Percentiles rank a stretch among this genome's conserved stretches.
Conservation (phyloP, 1,284 basidiomycete genomes). For the Sanghuangporus weigelae region DNA sequence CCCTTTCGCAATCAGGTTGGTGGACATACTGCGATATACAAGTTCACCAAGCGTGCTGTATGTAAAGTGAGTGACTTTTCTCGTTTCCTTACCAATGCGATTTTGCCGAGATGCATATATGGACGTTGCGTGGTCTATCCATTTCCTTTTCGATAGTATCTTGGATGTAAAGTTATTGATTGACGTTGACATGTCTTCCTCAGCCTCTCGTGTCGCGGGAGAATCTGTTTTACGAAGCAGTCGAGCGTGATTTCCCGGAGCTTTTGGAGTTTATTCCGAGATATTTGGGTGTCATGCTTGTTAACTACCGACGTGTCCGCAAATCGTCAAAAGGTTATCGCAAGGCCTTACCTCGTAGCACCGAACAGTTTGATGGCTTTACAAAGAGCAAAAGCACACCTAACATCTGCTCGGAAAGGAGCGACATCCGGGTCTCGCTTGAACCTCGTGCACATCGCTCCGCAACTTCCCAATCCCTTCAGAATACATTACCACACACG, state of each 20-base stretch:
- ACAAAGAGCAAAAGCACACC: slow-evolving; percentile 19
- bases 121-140: neutral
- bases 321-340: slow-evolving; percentile 31
- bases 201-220: slow-evolving; percentile 95
- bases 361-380: slow-evolving; percentile 18
- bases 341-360: slow-evolving; percentile 2
- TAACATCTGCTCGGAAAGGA: slow-evolving; percentile 2
- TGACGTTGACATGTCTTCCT: neutral
- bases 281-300: slow-evolving; percentile 97
- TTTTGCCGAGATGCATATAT: slow-evolving; percentile 10
- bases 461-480: slow-evolving; percentile 7
- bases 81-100: slow-evolving; percentile 19
- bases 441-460: slow-evolving; percentile 4
- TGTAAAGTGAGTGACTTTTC: slow-evolving; percentile 75
- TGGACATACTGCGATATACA: slow-evolving; percentile 96
- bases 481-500: neutral
- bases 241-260: slow-evolving; percentile 89
- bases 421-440: slow-evolving; percentile 3
- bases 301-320: slow-evolving; percentile 81
- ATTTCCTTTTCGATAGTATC: neutral
- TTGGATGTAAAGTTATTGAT: neutral
- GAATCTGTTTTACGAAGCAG: slow-evolving; percentile 97
- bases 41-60: slow-evolving; percentile 95
- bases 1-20: slow-evolving; percentile 98
- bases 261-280: slow-evolving; percentile 92